Evolutionary conservation across 148 eudicot species (phyloP).

Genomic region (Linanthus parryae): DNA sequence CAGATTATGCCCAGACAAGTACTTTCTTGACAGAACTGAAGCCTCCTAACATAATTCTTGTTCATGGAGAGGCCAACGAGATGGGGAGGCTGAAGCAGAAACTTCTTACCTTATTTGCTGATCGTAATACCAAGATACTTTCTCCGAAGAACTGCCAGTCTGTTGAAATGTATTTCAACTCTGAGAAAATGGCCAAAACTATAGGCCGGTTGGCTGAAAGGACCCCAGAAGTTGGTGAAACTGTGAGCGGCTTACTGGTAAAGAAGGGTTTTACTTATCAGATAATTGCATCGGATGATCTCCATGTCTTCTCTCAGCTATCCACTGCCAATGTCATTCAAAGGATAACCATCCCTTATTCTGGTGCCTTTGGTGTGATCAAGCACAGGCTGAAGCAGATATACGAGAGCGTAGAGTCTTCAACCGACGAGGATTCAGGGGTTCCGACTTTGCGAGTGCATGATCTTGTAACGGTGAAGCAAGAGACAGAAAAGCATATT

Average conservation of each 20-base stretch:
- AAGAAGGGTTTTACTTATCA: constrained; percentile 96
- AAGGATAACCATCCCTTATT: constrained; percentile 80
- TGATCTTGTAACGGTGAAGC: constrained; percentile 61
- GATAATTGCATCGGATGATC: constrained; percentile 88
- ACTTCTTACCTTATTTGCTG: constrained; percentile 54
- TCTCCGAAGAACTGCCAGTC: constrained; percentile 84
- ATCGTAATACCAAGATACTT: constrained; percentile 61
- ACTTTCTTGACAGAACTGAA: constrained; percentile 76
- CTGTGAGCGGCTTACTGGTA: constrained; percentile 72
- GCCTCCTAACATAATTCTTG: constrained; percentile 91
- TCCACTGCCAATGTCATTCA: constrained; percentile 75
- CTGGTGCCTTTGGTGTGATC: constrained; percentile 79
- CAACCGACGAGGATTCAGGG: constrained; percentile 56
- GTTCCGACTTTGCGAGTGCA: constrained; percentile 61
- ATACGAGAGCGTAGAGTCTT: constrained; percentile 73
- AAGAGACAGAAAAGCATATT: constrained; percentile 73
- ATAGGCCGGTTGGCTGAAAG: constrained; percentile 81
- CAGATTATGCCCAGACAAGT: constrained; percentile 82
- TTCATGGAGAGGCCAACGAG: constrained; percentile 91
- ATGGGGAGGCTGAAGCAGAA: constrained; percentile 94
- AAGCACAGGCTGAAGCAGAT: constrained; percentile 76
- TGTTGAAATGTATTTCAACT: constrained; percentile 79
- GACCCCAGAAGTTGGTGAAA: constrained; percentile 65
- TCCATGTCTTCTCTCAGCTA: constrained; percentile 82
- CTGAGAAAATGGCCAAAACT: constrained; percentile 85